Evolutionary conservation across 371 early-diverging fungal genomes (phyloP), one percentile per base, ranked within the genome.

Genomic region (Chytridium lagenaria): DNA sequence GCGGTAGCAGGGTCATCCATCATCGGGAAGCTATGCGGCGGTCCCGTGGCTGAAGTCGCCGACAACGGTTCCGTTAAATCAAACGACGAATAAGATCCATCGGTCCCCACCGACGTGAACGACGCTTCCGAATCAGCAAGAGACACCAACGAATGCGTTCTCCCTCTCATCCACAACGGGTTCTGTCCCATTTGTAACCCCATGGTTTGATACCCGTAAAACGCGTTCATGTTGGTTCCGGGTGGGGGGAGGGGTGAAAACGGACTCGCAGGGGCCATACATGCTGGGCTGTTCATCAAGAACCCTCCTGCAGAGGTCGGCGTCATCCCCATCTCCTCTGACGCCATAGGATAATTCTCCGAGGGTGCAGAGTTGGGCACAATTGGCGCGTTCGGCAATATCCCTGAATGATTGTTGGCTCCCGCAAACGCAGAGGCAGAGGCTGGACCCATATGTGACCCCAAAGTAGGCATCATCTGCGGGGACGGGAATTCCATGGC

Each of bases 121-220:
- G 66, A 66, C 2, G 66, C 66, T 22, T 66, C 66, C 39, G 66
- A 66, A 37, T 66, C 66, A 38, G 66, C 66, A 12, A 66, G 28
- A 2, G 66, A 66, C 5, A 66, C 66, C 28, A 66, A 22, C 7
- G 44, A 40, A 26, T 66, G 66, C 2, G 66, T 66, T 33, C 66
- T 28, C 22, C 23, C 30, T 28, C 66, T 38, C 66, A 66, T 66
- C 44, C 39, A 66, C 19, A 66, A 19, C 2, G 38, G 66, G 55
- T 52, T 52, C 12, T 26, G 55, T 7, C 26, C 26, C 26, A 23
- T n/a, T 22, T 10, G n/a, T 52, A 52, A 26, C 55, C 55, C 12
- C 26, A 7, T 26, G 26, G 55, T 5, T 5, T 26, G n/a, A 52
- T 52, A 52, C n/a, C 55, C 55, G 26, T 5, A 5, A 52, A n/a